Evolutionary conservation across 2,329 filamentous ascomycete genomes (phyloP).

Genomic region (Xylariaceae sp.): DNA sequence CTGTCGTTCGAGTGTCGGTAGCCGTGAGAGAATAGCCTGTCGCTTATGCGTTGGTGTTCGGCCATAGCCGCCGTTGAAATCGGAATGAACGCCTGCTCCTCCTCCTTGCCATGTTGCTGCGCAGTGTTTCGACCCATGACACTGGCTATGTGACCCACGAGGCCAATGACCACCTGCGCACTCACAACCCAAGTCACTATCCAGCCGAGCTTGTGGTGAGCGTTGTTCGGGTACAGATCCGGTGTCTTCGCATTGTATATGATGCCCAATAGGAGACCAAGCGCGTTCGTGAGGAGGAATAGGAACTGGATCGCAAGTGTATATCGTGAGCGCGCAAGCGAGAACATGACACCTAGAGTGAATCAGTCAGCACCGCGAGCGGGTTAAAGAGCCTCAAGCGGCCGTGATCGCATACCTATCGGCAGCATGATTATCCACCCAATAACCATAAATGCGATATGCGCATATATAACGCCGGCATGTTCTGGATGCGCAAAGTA

Average conservation of each 20-base stretch:
- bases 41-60: slow-evolving; percentile 51
- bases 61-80: slow-evolving; percentile 59
- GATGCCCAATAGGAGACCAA: slow-evolving; percentile 66
- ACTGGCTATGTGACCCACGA: slow-evolving; percentile 64
- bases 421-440: slow-evolving; percentile 73
- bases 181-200: slow-evolving; percentile 71
- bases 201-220: slow-evolving; percentile 91
- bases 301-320: slow-evolving; percentile 69
- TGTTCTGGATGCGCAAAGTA: slow-evolving; percentile 46
- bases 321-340: slow-evolving; percentile 75
- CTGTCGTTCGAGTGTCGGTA: slow-evolving; percentile 71
- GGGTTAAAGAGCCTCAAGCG: background rate
- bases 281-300: slow-evolving; percentile 65
- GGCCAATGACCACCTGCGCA: slow-evolving; percentile 69
- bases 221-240: slow-evolving; percentile 83
- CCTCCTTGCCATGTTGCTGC: slow-evolving; percentile 37
- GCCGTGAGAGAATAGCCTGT: slow-evolving; percentile 35
- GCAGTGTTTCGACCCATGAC: slow-evolving; percentile 34
- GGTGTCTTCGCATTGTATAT: slow-evolving; percentile 82
- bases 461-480: slow-evolving; percentile 49
- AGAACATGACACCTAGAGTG: slow-evolving; percentile 76
- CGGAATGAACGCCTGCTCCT: slow-evolving; percentile 64
- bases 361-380: slow-evolving; percentile 15
- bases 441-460: slow-evolving; percentile 69
- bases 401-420: slow-evolving; percentile 51